Conservation (phyloP, 371 early-diverging fungal genomes). For the Mortierella sp. region DNA sequence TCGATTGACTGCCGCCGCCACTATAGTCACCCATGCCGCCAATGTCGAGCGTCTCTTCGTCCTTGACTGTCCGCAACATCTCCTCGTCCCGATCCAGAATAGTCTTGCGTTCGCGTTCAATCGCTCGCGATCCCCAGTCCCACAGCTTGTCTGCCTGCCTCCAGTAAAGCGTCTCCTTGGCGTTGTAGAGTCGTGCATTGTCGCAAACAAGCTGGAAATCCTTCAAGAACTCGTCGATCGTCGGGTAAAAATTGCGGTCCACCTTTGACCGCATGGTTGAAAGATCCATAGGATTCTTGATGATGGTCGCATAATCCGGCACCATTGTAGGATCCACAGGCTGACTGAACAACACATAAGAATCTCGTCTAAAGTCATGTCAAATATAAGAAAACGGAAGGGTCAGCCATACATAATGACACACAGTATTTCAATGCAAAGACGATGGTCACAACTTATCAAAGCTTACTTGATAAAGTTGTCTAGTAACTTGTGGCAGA, state of each 20-base stretch:
- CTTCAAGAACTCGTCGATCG: conserved; percentile 65
- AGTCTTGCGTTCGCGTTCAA: conserved; percentile 71
- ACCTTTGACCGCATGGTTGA: conserved; percentile 76
- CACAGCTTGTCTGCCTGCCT: conserved; percentile 77
- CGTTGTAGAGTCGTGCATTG: conserved; percentile 83
- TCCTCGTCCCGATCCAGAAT: conserved; percentile 62
- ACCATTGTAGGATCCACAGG: conserved; percentile 86
- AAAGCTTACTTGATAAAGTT: conserved; percentile 64
- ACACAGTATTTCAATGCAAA: not conserved
- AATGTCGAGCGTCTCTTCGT: conserved; percentile 46
- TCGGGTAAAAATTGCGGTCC: conserved; percentile 60
- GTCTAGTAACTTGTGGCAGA: conserved; percentile 65
- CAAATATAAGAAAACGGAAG: not conserved
- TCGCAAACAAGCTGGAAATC: conserved; percentile 78
- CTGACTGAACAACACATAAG: conserved; percentile 83
- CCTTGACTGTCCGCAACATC: conserved; percentile 31
- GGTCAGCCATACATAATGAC: too few species aligned
- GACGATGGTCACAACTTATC: not conserved
- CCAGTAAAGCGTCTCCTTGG: conserved; percentile 79
- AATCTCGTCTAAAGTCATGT: conserved; percentile 15
- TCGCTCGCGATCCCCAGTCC: conserved; percentile 67
- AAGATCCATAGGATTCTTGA: conserved; percentile 81
- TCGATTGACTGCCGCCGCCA: not conserved
- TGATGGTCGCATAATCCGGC: conserved; percentile 82
- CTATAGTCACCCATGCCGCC: conserved; percentile 41